Conservation (phyloP, 2,329 filamentous ascomycete genomes). For the Dichotomopilus funicola region DNA sequence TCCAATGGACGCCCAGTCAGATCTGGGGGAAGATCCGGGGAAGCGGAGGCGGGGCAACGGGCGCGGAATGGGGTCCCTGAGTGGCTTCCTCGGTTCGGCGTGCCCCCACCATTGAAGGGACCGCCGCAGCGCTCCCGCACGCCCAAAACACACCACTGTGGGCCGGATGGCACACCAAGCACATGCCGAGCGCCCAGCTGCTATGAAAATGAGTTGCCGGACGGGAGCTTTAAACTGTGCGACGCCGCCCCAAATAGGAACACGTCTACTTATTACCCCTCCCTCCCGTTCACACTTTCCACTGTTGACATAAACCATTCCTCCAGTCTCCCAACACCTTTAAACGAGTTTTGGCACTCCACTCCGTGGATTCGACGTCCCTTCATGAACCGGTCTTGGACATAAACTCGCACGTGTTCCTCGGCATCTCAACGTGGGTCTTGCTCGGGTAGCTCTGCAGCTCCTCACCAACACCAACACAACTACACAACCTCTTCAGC, state of each 20-base stretch:
- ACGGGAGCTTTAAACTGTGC: neutral
- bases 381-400: no score
- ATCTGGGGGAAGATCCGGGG: conserved; percentile 4
- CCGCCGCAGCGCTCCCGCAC: conserved; percentile 5
- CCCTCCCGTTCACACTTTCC: no score
- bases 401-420: no score
- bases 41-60: neutral
- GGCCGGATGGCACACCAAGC: conserved; percentile 11
- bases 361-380: no score
- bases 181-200: conserved; percentile 14
- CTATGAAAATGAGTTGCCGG: neutral
- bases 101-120: neutral
- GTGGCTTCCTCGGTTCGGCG: neutral
- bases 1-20: neutral
- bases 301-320: no score
- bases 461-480: no score
- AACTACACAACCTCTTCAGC: neutral
- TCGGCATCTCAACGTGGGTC: no score
- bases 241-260: neutral
- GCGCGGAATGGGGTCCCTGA: neutral
- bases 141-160: conserved; percentile 14
- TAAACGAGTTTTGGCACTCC: no score
- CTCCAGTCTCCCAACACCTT: no score
- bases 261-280: no score
- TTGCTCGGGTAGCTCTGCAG: no score